These are phyloP conservation scores for Elsinoe fawcettii DNA, from an alignment of 2,329 filamentous ascomycete genomes.

Conservation along the genomic window DNA sequence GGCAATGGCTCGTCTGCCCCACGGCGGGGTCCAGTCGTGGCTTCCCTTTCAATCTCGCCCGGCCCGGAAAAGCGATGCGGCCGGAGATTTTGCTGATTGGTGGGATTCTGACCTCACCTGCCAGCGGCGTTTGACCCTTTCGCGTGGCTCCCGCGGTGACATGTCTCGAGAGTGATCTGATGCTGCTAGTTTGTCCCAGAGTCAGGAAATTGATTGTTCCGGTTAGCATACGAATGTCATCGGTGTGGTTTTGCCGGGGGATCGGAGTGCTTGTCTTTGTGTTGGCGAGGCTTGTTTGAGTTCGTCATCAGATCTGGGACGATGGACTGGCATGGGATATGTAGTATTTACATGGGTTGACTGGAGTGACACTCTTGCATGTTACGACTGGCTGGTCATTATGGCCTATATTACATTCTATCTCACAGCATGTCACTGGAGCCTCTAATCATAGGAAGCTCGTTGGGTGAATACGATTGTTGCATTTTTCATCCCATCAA, in stretches of 20 bases:
- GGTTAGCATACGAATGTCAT: background rate
- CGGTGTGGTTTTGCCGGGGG: background rate
- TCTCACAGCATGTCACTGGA: too few species aligned
- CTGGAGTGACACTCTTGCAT: background rate
- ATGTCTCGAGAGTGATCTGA: background rate
- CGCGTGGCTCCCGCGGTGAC: background rate
- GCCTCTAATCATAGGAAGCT: too few species aligned
- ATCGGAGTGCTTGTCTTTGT: background rate
- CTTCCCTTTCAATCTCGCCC: background rate
- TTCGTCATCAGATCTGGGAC: background rate
- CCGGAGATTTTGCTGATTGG: constrained; percentile 9
- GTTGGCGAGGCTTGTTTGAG: constrained; percentile 8
- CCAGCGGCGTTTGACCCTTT: background rate
- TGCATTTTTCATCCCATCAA: constrained; percentile 46
- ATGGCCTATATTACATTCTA: too few species aligned
- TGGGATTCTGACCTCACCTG: background rate
- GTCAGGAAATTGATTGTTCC: constrained; percentile 15
- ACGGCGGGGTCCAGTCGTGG: constrained; percentile 5
- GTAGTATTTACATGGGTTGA: too few species aligned
- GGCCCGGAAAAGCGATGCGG: background rate
- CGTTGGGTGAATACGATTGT: too few species aligned
- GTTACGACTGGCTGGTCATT: too few species aligned
- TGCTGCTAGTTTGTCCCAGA: background rate
- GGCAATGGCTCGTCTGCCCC: constrained; percentile 2
- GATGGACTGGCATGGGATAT: background rate